Evolutionary conservation across 208 protist species (phyloP), one percentile per base, ranked within the genome.

Genomic region (Balamuthia mandrillaris): DNA sequence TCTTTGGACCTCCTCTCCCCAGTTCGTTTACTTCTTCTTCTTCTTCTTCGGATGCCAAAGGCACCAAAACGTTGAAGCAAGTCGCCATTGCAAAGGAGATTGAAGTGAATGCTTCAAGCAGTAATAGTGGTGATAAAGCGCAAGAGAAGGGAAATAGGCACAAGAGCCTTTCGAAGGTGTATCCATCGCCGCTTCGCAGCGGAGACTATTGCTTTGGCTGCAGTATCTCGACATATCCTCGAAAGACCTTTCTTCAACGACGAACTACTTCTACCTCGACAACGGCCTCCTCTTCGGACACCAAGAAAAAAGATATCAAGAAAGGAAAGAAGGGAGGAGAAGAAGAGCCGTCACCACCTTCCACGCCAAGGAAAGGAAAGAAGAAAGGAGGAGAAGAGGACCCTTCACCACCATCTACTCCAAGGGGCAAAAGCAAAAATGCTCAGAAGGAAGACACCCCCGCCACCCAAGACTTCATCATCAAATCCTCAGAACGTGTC

Each of bases 11-110:
- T 18, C 47, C 10, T 31, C 16, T 29, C 45, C 70, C 2, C 47
- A 79, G 45, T 4, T 21, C 33, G 33, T n/a, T n/a, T n/a, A n/a
- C 12, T 9, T 27, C 0, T 18, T n/a, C 70, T 29, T 60, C 10
- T 42, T 58, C 70, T 79, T 60, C 70, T 79, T 42, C 45, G 47
- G 70, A 3, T n/a, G 70, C 70, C 70, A 79, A 60, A 27, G 52
- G 47, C 27, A 79, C 70, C 70, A 60, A 79, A 42, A 42, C 70
- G 1, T 79, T 42, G 70, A 49, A 79, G 47, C 37, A 44, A 33
- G 47, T 45, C 18, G 70, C 70, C 41, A 60, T 49, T 42, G 45
- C 70, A 12, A 24, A 60, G 70, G 70, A 42, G 47, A 5, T 60
- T 27, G 39, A 42, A 49, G 70, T 49, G 47, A 49, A 37, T 33